These are phyloP conservation scores for Grosmannia serpens DNA, from an alignment of 2,329 filamentous ascomycete genomes.

Conservation along the genomic window DNA sequence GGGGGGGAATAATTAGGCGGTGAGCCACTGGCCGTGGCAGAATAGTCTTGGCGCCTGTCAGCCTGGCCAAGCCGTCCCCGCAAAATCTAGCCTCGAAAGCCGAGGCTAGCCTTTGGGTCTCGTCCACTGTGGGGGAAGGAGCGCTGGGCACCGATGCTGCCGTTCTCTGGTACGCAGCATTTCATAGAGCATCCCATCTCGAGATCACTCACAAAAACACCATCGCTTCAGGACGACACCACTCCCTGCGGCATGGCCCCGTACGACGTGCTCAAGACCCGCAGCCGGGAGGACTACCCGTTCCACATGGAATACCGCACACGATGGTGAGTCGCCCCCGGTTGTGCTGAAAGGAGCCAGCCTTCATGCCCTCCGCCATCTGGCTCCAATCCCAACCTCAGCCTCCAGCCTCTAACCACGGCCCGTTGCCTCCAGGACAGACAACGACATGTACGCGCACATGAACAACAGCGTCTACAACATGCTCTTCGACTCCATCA, in stretches of 20 bases:
- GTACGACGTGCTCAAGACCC: conserved; percentile 40
- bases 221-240: not conserved
- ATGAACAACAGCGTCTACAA: conserved; percentile 88
- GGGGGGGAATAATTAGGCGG: not conserved
- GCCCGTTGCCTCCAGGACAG: conserved; percentile 57
- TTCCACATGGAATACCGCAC: conserved; percentile 76
- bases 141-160: not conserved
- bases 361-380: not conserved
- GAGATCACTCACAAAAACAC: no score
- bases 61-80: not conserved
- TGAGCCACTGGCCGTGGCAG: not conserved
- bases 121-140: not conserved
- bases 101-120: conserved; percentile 2
- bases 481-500: conserved; percentile 76
- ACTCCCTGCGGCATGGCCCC: conserved; percentile 18
- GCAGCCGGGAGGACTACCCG: conserved; percentile 60
- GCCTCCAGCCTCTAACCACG: no score
- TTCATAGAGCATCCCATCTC: no score
- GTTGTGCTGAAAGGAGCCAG: no score
- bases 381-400: not conserved
- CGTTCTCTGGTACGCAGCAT: not conserved
- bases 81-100: not conserved
- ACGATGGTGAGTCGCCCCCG: conserved; percentile 68
- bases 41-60: not conserved
- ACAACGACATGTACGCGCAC: conserved; percentile 93